Conservation (phyloP, 1,284 basidiomycete genomes). For the Cryptococcus maquisensis region DNA sequence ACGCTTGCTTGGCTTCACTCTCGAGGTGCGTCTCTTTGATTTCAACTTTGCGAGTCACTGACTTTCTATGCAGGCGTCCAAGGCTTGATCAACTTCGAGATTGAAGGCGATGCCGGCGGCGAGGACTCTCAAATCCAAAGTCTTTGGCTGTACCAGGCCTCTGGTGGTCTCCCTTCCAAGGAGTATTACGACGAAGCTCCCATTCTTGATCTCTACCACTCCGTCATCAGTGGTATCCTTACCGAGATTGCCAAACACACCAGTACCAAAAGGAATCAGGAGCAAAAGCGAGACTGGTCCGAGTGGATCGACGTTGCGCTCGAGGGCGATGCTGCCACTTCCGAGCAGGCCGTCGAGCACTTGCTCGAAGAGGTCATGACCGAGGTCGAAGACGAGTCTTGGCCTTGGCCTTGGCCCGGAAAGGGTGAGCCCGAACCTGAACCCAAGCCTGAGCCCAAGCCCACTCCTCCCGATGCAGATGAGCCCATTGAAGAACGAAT, state of each 20-base stretch:
- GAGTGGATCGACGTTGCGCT: constrained; percentile 1
- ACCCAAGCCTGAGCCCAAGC: constrained; percentile 26
- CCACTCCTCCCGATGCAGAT: constrained; percentile 1
- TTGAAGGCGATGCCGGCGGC: constrained; percentile 81
- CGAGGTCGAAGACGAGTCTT: constrained; percentile 37
- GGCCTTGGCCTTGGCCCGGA: constrained; percentile 74
- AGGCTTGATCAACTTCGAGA: constrained; percentile 68
- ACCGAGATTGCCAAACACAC: constrained; percentile 53
- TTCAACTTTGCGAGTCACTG: neutral
- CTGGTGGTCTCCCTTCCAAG: constrained; percentile 84
- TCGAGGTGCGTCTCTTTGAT: constrained; percentile 55
- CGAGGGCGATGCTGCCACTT: constrained; percentile 18
- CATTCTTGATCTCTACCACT: constrained; percentile 66
- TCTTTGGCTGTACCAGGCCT: constrained; percentile 79
- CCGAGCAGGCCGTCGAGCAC: constrained; percentile 14
- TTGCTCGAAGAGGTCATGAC: constrained; percentile 14
- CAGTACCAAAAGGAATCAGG: constrained; percentile 1
- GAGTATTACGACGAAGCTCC: constrained; percentile 85
- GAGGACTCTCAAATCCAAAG: constrained; percentile 83
- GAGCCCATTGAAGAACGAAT: constrained; percentile 50
- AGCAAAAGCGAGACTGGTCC: constrained; percentile 6
- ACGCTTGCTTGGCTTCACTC: constrained; percentile 84
- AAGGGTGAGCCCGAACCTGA: constrained; percentile 33
- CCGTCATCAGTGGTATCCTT: constrained; percentile 66
- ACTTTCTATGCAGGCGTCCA: constrained; percentile 58